Evolutionary conservation across 2,329 filamentous ascomycete genomes (phyloP).

Genomic region (Xylaria sp.): DNA sequence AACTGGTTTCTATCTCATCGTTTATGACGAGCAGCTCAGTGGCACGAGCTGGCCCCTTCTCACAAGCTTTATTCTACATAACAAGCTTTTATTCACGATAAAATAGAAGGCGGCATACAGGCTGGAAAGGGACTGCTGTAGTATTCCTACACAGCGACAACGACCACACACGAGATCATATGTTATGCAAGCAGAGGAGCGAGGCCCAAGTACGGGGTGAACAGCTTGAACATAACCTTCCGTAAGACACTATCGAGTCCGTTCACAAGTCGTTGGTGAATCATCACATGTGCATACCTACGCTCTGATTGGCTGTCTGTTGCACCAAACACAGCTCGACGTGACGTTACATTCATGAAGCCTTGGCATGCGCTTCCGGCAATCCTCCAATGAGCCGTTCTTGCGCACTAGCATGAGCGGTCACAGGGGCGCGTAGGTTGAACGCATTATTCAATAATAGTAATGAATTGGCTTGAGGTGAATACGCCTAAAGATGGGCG

Average conservation of each 20-base stretch:
- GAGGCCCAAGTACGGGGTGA: constrained; percentile 18
- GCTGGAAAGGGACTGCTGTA: constrained; percentile 6
- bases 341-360: constrained; percentile 34
- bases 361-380: constrained; percentile 25
- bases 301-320: constrained; percentile 24
- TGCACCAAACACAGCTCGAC: constrained; percentile 20
- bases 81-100: neutral
- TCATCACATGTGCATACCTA: constrained; percentile 1
- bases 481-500: constrained; percentile 10
- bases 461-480: constrained; percentile 20
- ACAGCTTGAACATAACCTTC: neutral
- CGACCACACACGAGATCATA: constrained; percentile 15
- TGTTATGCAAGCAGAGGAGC: constrained; percentile 19
- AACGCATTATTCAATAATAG: constrained; percentile 15
- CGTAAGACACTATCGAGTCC: neutral
- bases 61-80: neutral
- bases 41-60: neutral
- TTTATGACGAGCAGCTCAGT: constrained; percentile 5
- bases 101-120: constrained; percentile 8
- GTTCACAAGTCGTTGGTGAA: constrained; percentile 20
- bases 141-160: constrained; percentile 24
- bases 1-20: neutral
- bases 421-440: constrained; percentile 18
- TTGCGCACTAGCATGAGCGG: constrained; percentile 8
- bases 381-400: constrained; percentile 26